Conservation (phyloP, 176 grass and related monocot genomes). For the Pharus latifolius region DNA sequence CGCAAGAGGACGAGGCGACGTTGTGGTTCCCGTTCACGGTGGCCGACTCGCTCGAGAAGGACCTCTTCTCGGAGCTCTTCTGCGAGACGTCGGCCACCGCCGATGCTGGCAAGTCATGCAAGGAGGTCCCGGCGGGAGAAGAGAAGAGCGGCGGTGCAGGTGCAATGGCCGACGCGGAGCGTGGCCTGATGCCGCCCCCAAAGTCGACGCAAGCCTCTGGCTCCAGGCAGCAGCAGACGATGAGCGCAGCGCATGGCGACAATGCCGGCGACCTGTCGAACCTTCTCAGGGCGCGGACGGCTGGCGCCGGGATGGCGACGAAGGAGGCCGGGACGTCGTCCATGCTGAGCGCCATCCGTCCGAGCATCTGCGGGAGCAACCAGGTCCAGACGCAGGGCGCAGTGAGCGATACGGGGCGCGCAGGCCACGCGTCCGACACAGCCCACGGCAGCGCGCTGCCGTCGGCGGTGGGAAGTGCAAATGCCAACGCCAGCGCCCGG, state of each 20-base stretch:
- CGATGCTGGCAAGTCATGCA: not conserved
- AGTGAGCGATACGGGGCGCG: conserved; percentile 11
- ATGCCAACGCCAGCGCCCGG: conserved; percentile 6
- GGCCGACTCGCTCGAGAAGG: conserved; percentile 66
- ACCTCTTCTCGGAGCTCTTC: conserved; percentile 74
- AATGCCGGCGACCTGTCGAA: conserved; percentile 15
- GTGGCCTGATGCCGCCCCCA: conserved; percentile 66
- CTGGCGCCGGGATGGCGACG: not conserved
- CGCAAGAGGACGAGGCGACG: conserved; percentile 44
- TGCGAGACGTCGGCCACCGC: conserved; percentile 4
- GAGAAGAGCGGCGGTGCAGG: not conserved
- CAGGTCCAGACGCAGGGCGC: conserved; percentile 30
- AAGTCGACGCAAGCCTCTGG: conserved; percentile 26
- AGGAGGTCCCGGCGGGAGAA: not conserved
- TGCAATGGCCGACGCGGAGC: conserved; percentile 9
- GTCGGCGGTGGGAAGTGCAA: conserved; percentile 30
- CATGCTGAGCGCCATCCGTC: conserved; percentile 48
- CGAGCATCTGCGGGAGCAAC: conserved; percentile 78
- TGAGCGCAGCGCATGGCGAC: conserved; percentile 16
- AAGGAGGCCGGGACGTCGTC: conserved; percentile 34
- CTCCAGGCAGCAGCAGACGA: conserved; percentile 38
- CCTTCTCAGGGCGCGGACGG: not conserved
- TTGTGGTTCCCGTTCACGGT: conserved; percentile 64
- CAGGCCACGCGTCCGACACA: not conserved
- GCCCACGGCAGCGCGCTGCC: conserved; percentile 1